Evolutionary conservation across 2,329 filamentous ascomycete genomes (phyloP).

Genomic region (Fusarium pilosicola): DNA sequence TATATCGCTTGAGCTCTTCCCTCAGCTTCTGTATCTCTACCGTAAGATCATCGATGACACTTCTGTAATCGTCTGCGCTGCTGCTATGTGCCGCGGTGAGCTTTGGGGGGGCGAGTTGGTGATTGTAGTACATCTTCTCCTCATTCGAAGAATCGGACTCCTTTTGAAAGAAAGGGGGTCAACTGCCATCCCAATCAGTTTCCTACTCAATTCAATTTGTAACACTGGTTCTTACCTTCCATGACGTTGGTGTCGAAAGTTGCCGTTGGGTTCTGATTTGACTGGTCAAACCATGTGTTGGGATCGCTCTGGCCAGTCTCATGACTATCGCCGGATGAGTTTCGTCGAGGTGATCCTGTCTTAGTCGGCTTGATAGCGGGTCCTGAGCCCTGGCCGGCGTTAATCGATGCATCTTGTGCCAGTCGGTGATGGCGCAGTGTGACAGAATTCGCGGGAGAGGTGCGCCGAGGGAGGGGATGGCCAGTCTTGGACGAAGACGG

Average conservation of each 20-base stretch:
- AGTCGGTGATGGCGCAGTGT: conserved; percentile 59
- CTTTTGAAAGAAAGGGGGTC: conserved; percentile 67
- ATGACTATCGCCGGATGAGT: conserved; percentile 62
- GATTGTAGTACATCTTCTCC: conserved; percentile 47
- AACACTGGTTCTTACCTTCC: conserved; percentile 53
- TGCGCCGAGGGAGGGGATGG: conserved; percentile 57
- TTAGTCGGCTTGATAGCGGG: conserved; percentile 27
- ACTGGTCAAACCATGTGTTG: conserved; percentile 64
- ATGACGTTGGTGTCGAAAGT: conserved; percentile 56
- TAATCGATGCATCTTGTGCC: conserved; percentile 54
- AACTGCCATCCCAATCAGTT: conserved; percentile 45
- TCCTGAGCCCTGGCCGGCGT: conserved; percentile 41
- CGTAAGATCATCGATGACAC: conserved; percentile 88
- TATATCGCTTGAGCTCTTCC: conserved; percentile 76
- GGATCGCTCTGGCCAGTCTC: conserved; percentile 61
- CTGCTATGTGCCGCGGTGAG: conserved; percentile 60
- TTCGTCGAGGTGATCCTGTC: conserved; percentile 44
- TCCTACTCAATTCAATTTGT: background rate
- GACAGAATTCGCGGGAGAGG: conserved; percentile 57
- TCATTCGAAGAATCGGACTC: conserved; percentile 64
- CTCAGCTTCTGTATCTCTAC: conserved; percentile 84
- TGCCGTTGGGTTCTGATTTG: conserved; percentile 60
- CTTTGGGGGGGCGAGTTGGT: conserved; percentile 42
- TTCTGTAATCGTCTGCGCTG: conserved; percentile 78
- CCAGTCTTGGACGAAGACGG: conserved; percentile 42